These are phyloP conservation scores for Ilex aquifolium DNA, from an alignment of 257 asterid genomes.

Conservation along the genomic window DNA sequence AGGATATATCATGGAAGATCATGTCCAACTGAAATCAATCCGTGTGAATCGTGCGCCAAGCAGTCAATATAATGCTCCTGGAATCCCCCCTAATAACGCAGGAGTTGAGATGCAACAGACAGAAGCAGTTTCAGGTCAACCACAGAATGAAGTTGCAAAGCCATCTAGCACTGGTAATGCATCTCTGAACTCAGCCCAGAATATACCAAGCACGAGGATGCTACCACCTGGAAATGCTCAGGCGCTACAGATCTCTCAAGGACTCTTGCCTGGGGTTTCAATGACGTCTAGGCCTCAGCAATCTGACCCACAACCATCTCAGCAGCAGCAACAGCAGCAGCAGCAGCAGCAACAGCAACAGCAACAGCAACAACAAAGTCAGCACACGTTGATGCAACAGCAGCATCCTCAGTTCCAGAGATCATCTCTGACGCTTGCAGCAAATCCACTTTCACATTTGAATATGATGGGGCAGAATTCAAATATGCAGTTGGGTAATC, in stretches of 20 bases:
- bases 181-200: constrained; percentile 42
- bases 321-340: constrained; percentile 44
- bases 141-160: constrained; percentile 41
- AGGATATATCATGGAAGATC: constrained; percentile 70
- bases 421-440: constrained; percentile 55
- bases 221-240: constrained; percentile 63
- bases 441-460: constrained; percentile 64
- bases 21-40: constrained; percentile 55
- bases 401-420: constrained; percentile 74
- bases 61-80: constrained; percentile 39
- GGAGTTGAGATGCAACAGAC: constrained; percentile 62
- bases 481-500: constrained; percentile 53
- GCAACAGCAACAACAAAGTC: constrained; percentile 40
- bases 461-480: constrained; percentile 57
- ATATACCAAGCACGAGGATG: constrained; percentile 50
- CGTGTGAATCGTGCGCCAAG: constrained; percentile 34
- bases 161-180: constrained; percentile 41
- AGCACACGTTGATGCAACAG: constrained; percentile 37
- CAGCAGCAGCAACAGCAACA: constrained; percentile 32
- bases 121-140: constrained; percentile 55
- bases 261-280: constrained; percentile 47
- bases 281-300: constrained; percentile 65
- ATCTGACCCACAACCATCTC: constrained; percentile 46
- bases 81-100: constrained; percentile 32
- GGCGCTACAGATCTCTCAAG: constrained; percentile 74